Conservation (phyloP, 2,329 filamentous ascomycete genomes). For the Taxawa tesnikishii region DNA sequence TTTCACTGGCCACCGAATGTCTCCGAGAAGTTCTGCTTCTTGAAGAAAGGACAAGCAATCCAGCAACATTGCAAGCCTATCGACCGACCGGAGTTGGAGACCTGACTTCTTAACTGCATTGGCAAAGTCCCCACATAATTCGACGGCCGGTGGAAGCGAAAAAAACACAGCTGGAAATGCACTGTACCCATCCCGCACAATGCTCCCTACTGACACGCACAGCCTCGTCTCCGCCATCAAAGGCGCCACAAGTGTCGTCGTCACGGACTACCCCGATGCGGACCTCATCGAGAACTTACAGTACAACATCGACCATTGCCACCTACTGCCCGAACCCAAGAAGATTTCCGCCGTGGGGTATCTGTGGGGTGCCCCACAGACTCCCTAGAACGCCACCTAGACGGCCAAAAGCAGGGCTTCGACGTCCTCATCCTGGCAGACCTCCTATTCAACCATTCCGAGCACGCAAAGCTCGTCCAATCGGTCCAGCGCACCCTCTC, state of each 20-base stretch:
- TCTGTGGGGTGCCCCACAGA: conserved; percentile 76
- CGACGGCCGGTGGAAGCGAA: no score
- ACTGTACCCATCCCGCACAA: no score
- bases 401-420: conserved; percentile 38
- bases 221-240: conserved; percentile 63
- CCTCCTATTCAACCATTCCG: conserved; percentile 80
- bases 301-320: conserved; percentile 56
- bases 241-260: conserved; percentile 55
- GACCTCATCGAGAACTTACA: conserved; percentile 72
- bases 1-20: no score
- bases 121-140: no score
- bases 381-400: conserved; percentile 42
- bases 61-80: no score
- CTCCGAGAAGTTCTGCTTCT: no score
- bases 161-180: no score
- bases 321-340: conserved; percentile 24
- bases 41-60: no score
- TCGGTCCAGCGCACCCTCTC: conserved; percentile 59
- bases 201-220: no score
- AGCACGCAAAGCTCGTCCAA: conserved; percentile 65
- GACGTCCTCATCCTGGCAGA: conserved; percentile 81
- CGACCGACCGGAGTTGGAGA: no score
- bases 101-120: no score
- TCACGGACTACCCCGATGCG: conserved; percentile 79
- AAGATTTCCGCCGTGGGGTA: conserved; percentile 47